Conservation (phyloP, 2,329 filamentous ascomycete species). For the Phialophora expanda region DNA sequence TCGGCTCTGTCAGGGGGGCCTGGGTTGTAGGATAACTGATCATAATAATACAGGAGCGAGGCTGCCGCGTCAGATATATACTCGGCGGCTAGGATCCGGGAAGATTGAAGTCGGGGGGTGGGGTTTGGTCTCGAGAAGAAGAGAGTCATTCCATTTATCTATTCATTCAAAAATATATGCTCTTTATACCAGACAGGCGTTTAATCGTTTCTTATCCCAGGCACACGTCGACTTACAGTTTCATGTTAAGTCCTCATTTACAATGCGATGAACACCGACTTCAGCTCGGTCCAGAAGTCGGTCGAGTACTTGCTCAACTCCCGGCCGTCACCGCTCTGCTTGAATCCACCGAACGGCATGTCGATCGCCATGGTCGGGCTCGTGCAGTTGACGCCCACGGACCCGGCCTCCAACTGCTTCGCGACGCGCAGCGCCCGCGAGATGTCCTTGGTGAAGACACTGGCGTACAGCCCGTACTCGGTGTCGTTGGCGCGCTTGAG, state of each 20-base stretch:
- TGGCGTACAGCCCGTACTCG: slow-evolving; percentile 61
- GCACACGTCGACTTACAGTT: too few species aligned
- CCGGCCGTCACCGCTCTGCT: slow-evolving; percentile 43
- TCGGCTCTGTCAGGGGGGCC: too few species aligned
- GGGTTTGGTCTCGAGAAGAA: too few species aligned
- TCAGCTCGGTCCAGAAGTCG: slow-evolving; percentile 66
- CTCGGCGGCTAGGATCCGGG: too few species aligned
- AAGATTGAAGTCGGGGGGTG: too few species aligned
- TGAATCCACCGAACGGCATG: slow-evolving; percentile 47
- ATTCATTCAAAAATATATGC: too few species aligned
- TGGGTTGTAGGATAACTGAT: too few species aligned
- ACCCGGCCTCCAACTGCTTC: slow-evolving; percentile 61
- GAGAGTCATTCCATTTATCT: too few species aligned
- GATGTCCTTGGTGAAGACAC: slow-evolving; percentile 63
- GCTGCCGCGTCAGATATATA: not conserved
- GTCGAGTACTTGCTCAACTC: slow-evolving; percentile 50
- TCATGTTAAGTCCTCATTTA: not conserved
- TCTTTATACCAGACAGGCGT: too few species aligned
- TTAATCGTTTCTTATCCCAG: not conserved
- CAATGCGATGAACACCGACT: slow-evolving; percentile 49
- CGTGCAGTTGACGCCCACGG: slow-evolving; percentile 66
- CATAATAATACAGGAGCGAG: too few species aligned
- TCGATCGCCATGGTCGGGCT: slow-evolving; percentile 35
- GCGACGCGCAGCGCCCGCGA: slow-evolving; percentile 59
- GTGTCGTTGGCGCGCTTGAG: slow-evolving; percentile 60